phyloP scores from a whole-genome alignment of 768 basidiomycete genomes.

The Ephemerocybe angulata region DNA sequence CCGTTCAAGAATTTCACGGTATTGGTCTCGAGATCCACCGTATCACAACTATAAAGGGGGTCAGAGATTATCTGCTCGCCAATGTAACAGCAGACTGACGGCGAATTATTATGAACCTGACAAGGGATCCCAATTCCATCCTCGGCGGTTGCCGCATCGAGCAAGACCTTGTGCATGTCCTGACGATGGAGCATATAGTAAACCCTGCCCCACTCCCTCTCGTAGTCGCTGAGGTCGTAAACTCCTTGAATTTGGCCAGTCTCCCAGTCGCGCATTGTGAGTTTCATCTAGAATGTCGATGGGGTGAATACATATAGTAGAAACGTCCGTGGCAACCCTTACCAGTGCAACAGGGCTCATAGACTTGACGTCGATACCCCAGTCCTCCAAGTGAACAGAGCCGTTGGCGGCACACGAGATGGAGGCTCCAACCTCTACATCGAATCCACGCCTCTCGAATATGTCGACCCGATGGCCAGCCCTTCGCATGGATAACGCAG shows the following conservation, averaged over 20 bases:
- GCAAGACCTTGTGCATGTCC: conserved; percentile 29
- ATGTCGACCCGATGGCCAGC: conserved; percentile 31
- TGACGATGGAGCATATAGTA: conserved; percentile 32
- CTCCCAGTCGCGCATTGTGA: conserved; percentile 33
- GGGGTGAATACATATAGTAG: neutral
- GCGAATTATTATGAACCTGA: conserved; percentile 22
- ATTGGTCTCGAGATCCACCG: conserved; percentile 20
- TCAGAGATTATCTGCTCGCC: neutral
- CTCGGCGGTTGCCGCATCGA: conserved; percentile 21
- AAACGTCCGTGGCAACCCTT: neutral
- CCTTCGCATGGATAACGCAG: conserved; percentile 24
- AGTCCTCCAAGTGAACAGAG: conserved; percentile 30
- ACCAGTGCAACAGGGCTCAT: conserved; percentile 25
- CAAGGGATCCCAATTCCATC: conserved; percentile 25
- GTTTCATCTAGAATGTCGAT: conserved; percentile 21
- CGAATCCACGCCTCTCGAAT: conserved; percentile 27
- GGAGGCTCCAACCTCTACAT: conserved; percentile 31
- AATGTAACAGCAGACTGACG: conserved; percentile 12
- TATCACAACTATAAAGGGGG: conserved; percentile 17
- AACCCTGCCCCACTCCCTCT: conserved; percentile 27
- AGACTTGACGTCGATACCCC: conserved; percentile 27
- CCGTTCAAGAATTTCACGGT: conserved; percentile 26
- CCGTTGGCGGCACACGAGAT: conserved; percentile 33
- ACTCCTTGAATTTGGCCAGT: conserved; percentile 27
- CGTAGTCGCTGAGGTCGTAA: conserved; percentile 28